These are phyloP conservation scores for Neolentinus lepideus DNA, from an alignment of 1,284 basidiomycete species.

Conservation along the genomic window DNA sequence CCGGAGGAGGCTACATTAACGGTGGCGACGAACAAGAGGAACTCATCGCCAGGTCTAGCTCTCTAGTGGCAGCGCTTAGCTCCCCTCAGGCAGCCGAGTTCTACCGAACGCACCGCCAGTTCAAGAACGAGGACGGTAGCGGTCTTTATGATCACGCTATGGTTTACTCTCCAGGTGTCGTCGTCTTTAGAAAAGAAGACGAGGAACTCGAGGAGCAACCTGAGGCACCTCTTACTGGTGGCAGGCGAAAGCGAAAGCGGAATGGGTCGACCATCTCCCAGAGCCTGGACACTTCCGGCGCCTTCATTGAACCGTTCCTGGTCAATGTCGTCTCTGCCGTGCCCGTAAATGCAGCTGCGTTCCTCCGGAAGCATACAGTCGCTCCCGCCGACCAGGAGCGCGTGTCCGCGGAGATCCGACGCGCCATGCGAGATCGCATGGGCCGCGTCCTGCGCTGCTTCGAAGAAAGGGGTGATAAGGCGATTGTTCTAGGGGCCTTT, in stretches of 20 bases:
- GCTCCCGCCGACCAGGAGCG: conserved; percentile 25
- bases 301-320: conserved; percentile 32
- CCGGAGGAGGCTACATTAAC: conserved; percentile 37
- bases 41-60: conserved; percentile 34
- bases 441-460: conserved; percentile 37
- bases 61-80: conserved; percentile 34
- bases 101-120: conserved; percentile 33
- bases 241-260: neutral
- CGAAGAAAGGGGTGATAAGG: conserved; percentile 33
- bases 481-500: conserved; percentile 40
- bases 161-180: conserved; percentile 40
- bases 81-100: conserved; percentile 31
- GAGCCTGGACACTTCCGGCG: conserved; percentile 10
- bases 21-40: conserved; percentile 45
- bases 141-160: conserved; percentile 40
- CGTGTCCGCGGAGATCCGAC: conserved; percentile 32
- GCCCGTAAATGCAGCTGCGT: conserved; percentile 35
- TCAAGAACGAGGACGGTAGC: conserved; percentile 25
- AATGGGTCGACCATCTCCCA: neutral
- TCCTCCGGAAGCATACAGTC: conserved; percentile 31
- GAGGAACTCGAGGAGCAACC: conserved; percentile 18
- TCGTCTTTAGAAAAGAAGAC: conserved; percentile 39
- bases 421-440: conserved; percentile 32
- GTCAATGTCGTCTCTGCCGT: conserved; percentile 39
- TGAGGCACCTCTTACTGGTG: neutral